phyloP scores from a whole-genome alignment of 1,284 basidiomycete genomes.

The Ceratobasidium theobromae region DNA sequence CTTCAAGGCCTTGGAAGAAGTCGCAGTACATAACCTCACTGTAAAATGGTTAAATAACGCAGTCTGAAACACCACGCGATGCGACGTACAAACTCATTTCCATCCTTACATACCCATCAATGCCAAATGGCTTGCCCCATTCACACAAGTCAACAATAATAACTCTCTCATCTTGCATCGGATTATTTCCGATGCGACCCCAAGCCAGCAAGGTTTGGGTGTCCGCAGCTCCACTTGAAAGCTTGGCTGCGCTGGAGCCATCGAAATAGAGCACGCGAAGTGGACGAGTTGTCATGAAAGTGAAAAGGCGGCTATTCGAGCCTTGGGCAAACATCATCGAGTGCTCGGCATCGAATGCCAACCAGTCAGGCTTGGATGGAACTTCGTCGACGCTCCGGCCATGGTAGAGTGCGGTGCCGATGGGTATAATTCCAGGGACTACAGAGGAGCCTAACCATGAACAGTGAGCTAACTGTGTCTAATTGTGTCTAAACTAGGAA shows the following conservation, averaged over 20 bases:
- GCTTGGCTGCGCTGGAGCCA: constrained; percentile 46
- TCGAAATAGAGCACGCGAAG: constrained; percentile 52
- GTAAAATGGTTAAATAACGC: background rate
- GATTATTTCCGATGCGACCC: constrained; percentile 40
- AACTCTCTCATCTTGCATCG: constrained; percentile 39
- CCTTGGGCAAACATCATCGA: constrained; percentile 42
- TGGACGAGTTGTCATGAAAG: constrained; percentile 44
- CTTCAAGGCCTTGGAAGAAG: constrained; percentile 47
- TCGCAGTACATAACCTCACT: constrained; percentile 59
- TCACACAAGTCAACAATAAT: constrained; percentile 44
- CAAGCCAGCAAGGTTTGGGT: constrained; percentile 49
- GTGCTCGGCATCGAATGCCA: constrained; percentile 50
- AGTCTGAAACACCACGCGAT: background rate
- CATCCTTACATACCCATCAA: constrained; percentile 52
- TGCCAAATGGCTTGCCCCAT: constrained; percentile 44
- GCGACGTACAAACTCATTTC: constrained; percentile 52
- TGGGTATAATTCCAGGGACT: constrained; percentile 48
- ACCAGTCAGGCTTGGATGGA: constrained; percentile 48
- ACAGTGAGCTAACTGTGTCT: background rate
- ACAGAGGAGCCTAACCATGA: constrained; percentile 44
- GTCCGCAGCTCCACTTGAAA: constrained; percentile 46
- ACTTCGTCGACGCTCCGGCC: constrained; percentile 39
- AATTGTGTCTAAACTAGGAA: background rate
- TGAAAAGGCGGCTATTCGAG: constrained; percentile 40
- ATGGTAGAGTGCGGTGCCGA: constrained; percentile 50